Evolutionary conservation across 257 asterid species (phyloP).

Genomic region (Anisodus tanguticus): DNA sequence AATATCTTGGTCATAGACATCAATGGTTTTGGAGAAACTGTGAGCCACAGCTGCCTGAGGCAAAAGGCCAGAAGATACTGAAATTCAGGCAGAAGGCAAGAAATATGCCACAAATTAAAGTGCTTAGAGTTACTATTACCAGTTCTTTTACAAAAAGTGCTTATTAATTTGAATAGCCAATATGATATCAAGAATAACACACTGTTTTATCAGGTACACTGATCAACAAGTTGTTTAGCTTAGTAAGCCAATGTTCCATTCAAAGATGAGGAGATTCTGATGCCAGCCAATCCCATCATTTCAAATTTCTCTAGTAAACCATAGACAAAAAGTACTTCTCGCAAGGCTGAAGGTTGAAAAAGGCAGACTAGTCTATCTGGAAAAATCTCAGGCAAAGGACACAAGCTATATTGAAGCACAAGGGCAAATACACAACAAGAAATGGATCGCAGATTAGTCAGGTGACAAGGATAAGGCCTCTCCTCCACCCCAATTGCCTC

Average conservation of each 20-base stretch:
- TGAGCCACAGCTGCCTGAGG: conserved; percentile 88
- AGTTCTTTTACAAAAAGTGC: too few species aligned
- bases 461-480: not conserved
- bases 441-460: not conserved
- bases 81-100: conserved; percentile 28
- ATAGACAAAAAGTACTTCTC: not conserved
- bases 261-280: not conserved
- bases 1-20: conserved; percentile 92
- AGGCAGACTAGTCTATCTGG: not conserved
- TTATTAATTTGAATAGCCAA: not conserved
- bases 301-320: not conserved
- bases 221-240: not conserved
- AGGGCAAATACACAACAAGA: not conserved
- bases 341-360: not conserved
- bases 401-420: conserved; percentile 15
- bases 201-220: not conserved
- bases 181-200: not conserved
- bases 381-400: not conserved
- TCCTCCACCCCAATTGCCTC: not conserved
- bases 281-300: not conserved
- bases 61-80: conserved; percentile 30
- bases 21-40: conserved; percentile 79
- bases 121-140: too few species aligned
- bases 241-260: not conserved
- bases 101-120: not conserved